phyloP scores from a whole-genome alignment of 2,329 filamentous ascomycete species.

The Xylaria sp. region DNA sequence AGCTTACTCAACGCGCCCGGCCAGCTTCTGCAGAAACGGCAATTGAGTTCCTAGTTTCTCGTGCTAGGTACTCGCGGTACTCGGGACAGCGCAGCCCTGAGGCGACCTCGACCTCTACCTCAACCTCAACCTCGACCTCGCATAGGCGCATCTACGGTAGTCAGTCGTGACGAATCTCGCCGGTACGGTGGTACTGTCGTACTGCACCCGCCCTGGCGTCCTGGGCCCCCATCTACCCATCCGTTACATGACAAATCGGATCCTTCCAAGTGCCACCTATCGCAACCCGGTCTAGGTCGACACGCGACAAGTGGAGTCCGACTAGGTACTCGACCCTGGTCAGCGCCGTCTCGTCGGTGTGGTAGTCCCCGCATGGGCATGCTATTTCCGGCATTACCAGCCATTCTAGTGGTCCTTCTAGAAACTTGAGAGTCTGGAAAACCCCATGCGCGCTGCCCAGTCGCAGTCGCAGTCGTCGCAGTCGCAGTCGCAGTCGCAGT shows the following conservation, averaged over 20 bases:
- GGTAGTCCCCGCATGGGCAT: conserved; percentile 26
- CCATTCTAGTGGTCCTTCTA: conserved; percentile 30
- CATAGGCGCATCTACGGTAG: no score
- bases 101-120: no score
- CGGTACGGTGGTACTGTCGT: not conserved
- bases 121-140: no score
- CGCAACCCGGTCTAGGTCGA: conserved; percentile 23
- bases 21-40: conserved; percentile 11
- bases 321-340: conserved; percentile 22
- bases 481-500: no score
- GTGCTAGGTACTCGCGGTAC: conserved; percentile 1
- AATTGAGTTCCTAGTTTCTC: conserved; percentile 7
- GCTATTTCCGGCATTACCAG: conserved; percentile 16
- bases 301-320: conserved; percentile 29
- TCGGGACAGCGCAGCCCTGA: not conserved
- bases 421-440: conserved; percentile 14
- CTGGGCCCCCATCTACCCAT: conserved; percentile 1
- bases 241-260: conserved; percentile 14
- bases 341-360: conserved; percentile 27
- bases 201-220: not conserved
- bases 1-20: conserved; percentile 9
- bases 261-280: conserved; percentile 10
- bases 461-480: no score
- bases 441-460: no score
- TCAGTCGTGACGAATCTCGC: not conserved